These are phyloP conservation scores for Tuber calosporum DNA, from an alignment of 495 filamentous ascomycete species.

Conservation along the genomic window DNA sequence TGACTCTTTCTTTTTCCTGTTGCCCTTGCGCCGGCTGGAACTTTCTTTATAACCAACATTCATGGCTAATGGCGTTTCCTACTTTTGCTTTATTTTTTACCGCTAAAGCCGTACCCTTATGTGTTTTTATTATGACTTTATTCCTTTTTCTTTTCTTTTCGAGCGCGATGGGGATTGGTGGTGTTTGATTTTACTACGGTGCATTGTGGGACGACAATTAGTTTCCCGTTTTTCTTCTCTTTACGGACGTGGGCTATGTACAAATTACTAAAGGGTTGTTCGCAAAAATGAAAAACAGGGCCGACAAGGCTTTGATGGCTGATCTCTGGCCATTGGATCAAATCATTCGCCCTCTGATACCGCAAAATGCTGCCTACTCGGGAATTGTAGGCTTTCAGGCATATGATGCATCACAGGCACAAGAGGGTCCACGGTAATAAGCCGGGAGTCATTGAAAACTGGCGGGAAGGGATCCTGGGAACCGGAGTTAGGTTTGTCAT, in stretches of 20 bases:
- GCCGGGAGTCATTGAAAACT: neutral
- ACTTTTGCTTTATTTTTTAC: neutral
- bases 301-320: neutral
- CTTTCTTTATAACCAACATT: conserved; percentile 28
- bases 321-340: neutral
- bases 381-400: neutral
- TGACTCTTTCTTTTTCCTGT: conserved; percentile 4
- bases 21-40: conserved; percentile 17
- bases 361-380: neutral
- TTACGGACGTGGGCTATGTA: neutral
- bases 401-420: neutral
- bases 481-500: neutral
- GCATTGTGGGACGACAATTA: conserved; percentile 21
- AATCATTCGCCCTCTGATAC: too few relatives aligned
- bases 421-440: neutral
- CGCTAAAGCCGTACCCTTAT: conserved; percentile 14
- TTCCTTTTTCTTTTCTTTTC: conserved; percentile 11
- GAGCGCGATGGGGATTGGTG: conserved; percentile 6
- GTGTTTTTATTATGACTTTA: conserved; percentile 22
- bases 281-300: neutral
- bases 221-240: conserved; percentile 19
- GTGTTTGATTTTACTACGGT: conserved; percentile 20
- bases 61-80: conserved; percentile 7
- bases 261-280: neutral
- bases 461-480: neutral